phyloP scores from a whole-genome alignment of 139 green algal species.

The Volvox reticuliferus region DNA sequence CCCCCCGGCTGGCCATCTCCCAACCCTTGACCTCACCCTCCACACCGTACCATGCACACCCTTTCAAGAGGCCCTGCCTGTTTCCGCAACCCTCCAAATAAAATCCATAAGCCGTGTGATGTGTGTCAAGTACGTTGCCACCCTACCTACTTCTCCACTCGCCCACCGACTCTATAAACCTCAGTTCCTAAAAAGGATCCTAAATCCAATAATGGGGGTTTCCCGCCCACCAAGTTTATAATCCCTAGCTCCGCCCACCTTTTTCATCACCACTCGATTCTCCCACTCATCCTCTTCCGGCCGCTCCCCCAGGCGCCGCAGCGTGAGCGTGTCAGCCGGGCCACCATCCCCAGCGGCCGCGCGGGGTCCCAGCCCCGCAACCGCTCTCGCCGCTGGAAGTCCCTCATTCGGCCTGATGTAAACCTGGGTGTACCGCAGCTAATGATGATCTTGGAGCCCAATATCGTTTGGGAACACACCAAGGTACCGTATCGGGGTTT shows the following conservation, averaged over 20 bases:
- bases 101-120: too few relatives aligned
- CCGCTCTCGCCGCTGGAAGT: slow-evolving; percentile 53
- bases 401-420: slow-evolving; percentile 58
- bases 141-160: too few relatives aligned
- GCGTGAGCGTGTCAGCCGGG: slow-evolving; percentile 59
- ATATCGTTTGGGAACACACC: slow-evolving; percentile 74
- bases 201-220: too few relatives aligned
- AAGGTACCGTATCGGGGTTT: background rate
- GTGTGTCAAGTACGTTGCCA: too few relatives aligned
- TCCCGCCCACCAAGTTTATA: too few relatives aligned
- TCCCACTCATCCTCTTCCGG: background rate
- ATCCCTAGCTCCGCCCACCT: background rate
- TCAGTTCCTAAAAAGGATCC: too few relatives aligned
- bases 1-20: too few relatives aligned
- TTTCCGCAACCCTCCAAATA: too few relatives aligned
- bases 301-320: slow-evolving; percentile 61
- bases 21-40: too few relatives aligned
- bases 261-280: background rate
- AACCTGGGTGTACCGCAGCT: slow-evolving; percentile 75
- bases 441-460: slow-evolving; percentile 77
- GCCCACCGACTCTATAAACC: too few relatives aligned
- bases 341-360: slow-evolving; percentile 31
- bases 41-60: too few relatives aligned
- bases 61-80: too few relatives aligned
- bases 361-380: background rate